Base-by-base conservation (phyloP, 2,329 filamentous ascomycete species). In the Fusarium kyushuense region DNA sequence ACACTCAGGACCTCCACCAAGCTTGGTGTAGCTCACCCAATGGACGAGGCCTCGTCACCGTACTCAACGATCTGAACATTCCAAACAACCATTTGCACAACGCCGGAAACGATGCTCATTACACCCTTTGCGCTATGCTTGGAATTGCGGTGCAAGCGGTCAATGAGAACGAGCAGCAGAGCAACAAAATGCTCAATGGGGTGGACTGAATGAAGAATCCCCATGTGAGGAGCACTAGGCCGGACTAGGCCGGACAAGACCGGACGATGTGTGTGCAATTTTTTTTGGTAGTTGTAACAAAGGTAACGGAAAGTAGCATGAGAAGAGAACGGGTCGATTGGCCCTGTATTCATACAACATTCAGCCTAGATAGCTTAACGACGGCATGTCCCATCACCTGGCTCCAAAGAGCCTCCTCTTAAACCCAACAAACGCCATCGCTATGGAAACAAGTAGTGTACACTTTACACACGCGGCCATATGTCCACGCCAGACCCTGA, bases 31-130 rank as follows among this genome's bases (percentile, higher is more conserved):
- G 84, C 16, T 83, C 86, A 23, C 72, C 75, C 1, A 81, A 90
- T 4, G 76, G 83, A 5, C 84, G 85, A 16, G 86, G 85, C 2
- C 84, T 98, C 3, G 81, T 80, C 1, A 80, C 72, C 8, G 83
- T 96, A 16, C 84, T 97, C 25, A 73, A 78, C 8, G 84, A 90
- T 8, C 81, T 97, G 29, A 86, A 85, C 4, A 86, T 96, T 11
- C 72, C 79, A 0, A 86, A 83, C 41, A 86, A 82, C 77, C 84
- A 91, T 70, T 82, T 95, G n/a, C 94, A 97, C 78, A 97, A 97
- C 74, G 94, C 90, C 0, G 89, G 94, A 3, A 97, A 97, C 69
- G 94, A 97, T 75, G 93, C 94, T 0, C 86, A 89, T 2, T 96
- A 91, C 76, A 95, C 93, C 0, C 79, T 97, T 65, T 89, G 90